Evolutionary conservation across 352 stramenopile genomes (phyloP).

Genomic region (Pythium dissimile): DNA sequence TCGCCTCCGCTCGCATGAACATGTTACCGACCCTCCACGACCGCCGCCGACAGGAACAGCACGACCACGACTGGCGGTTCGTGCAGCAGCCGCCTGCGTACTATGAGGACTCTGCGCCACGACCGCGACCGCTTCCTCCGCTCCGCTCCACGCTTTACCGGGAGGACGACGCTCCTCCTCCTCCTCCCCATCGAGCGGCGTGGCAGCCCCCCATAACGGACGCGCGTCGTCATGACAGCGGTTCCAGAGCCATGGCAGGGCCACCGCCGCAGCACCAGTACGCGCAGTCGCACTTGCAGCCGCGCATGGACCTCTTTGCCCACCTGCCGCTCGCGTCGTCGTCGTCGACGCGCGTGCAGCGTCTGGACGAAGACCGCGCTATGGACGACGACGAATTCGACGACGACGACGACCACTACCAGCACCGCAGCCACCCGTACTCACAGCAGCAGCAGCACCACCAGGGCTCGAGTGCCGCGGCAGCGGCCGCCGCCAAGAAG

Average conservation of each 20-base stretch:
- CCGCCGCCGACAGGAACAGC: not conserved
- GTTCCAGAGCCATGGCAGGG: not conserved
- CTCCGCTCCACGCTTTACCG: conserved; percentile 11
- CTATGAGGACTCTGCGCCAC: not conserved
- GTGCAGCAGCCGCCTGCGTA: not conserved
- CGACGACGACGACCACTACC: not conserved
- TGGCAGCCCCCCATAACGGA: not conserved
- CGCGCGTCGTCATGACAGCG: not conserved
- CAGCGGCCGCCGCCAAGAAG: conserved; percentile 9
- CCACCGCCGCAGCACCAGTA: not conserved
- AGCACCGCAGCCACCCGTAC: not conserved
- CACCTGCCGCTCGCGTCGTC: conserved; percentile 2
- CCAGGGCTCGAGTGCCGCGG: not conserved
- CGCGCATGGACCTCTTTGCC: conserved; percentile 4
- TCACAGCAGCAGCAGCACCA: not conserved
- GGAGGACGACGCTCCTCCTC: not conserved
- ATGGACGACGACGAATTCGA: not conserved
- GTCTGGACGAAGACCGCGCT: not conserved
- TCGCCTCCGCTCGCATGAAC: too few relatives aligned
- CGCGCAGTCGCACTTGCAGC: not conserved
- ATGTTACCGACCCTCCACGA: not conserved
- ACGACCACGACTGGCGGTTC: not conserved
- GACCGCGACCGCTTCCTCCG: conserved; percentile 14
- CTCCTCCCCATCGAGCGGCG: not conserved
- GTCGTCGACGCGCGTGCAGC: not conserved